phyloP scores from a whole-genome alignment of 1,284 basidiomycete species.

The Papiliotrema fonsecae region DNA sequence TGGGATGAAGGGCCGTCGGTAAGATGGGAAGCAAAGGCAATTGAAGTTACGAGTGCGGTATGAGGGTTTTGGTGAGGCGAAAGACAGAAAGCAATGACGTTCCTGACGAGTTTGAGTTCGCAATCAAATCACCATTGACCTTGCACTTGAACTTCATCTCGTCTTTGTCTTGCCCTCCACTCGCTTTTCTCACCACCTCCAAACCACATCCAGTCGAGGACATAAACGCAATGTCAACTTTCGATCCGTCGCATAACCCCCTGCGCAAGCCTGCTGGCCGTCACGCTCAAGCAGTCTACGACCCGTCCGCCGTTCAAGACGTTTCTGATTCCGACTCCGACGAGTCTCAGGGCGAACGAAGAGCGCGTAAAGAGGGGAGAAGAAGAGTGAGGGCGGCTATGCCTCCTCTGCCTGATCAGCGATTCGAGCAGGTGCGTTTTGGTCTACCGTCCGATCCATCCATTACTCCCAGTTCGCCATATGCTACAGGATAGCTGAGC shows the following conservation, averaged over 20 bases:
- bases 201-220: background rate
- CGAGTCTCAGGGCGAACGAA: slow-evolving; percentile 5
- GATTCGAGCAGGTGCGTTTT: slow-evolving; percentile 44
- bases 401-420: slow-evolving; percentile 44
- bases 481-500: background rate
- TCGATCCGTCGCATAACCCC: slow-evolving; percentile 38
- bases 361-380: slow-evolving; percentile 29
- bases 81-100: background rate
- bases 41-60: background rate
- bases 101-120: too few relatives aligned
- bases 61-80: background rate
- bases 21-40: too few relatives aligned
- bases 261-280: slow-evolving; percentile 13
- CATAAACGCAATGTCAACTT: slow-evolving; percentile 29
- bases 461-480: background rate
- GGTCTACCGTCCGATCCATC: too few relatives aligned
- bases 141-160: background rate
- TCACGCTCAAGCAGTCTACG: slow-evolving; percentile 35
- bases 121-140: too few relatives aligned
- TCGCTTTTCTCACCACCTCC: background rate
- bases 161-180: background rate
- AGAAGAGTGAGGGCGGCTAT: slow-evolving; percentile 35
- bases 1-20: too few relatives aligned
- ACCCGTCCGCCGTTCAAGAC: slow-evolving; percentile 21
- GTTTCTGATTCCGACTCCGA: slow-evolving; percentile 13